Evolutionary conservation across 352 stramenopile species (phyloP), one percentile per base, ranked within the genome.

Genomic region (Phytophthora sojae): DNA sequence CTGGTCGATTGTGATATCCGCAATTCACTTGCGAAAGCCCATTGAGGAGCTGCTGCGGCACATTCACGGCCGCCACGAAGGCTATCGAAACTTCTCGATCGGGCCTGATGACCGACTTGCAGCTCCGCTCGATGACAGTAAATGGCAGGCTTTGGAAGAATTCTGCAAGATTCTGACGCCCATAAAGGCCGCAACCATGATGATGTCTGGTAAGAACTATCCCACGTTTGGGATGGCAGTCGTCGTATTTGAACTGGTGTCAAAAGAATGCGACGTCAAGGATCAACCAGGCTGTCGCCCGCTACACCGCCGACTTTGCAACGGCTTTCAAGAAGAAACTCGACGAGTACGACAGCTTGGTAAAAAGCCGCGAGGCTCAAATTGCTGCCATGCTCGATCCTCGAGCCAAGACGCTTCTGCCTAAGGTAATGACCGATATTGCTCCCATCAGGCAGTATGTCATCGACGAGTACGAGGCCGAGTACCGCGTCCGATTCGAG

Each of bases 361-460:
- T 59, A 2, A 67, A 62, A 15, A 67, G 6, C 9, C 39, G 50
- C 17, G 57, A 67, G 39, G 66, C 59, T 3, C 19, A 57, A 25
- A 73, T 73, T 47, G 66, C 58, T 51, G 66, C 66, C 25, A 23
- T 62, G 0, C 52, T 73, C 3, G 66, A 73, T 29, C 66, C 66
- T 9, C 58, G 58, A 30, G 45, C 42, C 9, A 73, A 25, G 1
- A 29, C 6, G 2, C 11, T 57, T n/a, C 32, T 67, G 5, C 30
- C 42, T 0, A 67, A 60, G 11, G 15, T 53, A n/a, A 32, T 67
- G 6, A 42, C 26, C 26, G 44, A 67, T 21, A 65, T 67, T 6
- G 30, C 54, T 17, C 21, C 1, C 15, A 44, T 63, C 14, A 58
- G 64, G 15, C 52, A 52, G 9, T 11, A 8, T 12, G 29, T 69